Evolutionary conservation across 129 eudicot species (phyloP).

Genomic region (Flaveria sonorensis): DNA sequence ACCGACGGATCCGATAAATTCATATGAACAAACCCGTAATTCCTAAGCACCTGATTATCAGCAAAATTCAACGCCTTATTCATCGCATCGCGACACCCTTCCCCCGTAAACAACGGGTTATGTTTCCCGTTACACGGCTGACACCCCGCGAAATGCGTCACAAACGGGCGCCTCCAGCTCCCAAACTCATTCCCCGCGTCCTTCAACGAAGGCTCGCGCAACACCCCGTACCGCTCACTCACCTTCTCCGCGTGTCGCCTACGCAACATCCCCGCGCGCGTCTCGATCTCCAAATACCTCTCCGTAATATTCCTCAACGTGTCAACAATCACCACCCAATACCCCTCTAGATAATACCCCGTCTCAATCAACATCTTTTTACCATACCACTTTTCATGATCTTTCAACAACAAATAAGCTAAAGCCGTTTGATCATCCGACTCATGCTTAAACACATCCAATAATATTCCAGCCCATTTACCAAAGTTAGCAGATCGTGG

Average conservation of each 20-base stretch:
- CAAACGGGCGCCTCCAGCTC: constrained; percentile 56
- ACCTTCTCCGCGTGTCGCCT: constrained; percentile 53
- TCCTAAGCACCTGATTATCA: constrained; percentile 58
- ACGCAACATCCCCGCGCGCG: constrained; percentile 37
- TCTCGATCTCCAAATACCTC: constrained; percentile 37
- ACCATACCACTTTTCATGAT: constrained; percentile 46
- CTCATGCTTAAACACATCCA: constrained; percentile 33
- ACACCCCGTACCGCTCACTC: constrained; percentile 45
- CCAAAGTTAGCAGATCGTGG: constrained; percentile 45
- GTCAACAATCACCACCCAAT: constrained; percentile 63
- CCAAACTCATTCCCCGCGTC: constrained; percentile 45
- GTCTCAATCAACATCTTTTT: constrained; percentile 55
- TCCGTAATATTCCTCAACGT: constrained; percentile 34
- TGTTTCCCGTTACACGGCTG: constrained; percentile 61
- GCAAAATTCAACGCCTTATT: constrained; percentile 56
- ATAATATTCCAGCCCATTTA: constrained; percentile 48
- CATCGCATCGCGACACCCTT: constrained; percentile 47
- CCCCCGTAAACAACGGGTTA: constrained; percentile 37
- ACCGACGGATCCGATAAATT: constrained; percentile 37
- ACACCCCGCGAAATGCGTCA: constrained; percentile 66
- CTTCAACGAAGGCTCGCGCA: constrained; percentile 38
- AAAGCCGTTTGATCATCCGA: constrained; percentile 61
- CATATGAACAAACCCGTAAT: constrained; percentile 54
- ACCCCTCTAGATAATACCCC: constrained; percentile 65
- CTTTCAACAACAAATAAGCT: constrained; percentile 53